phyloP scores from a whole-genome alignment of 2,329 filamentous ascomycete genomes.

The Drechslera avenae region DNA sequence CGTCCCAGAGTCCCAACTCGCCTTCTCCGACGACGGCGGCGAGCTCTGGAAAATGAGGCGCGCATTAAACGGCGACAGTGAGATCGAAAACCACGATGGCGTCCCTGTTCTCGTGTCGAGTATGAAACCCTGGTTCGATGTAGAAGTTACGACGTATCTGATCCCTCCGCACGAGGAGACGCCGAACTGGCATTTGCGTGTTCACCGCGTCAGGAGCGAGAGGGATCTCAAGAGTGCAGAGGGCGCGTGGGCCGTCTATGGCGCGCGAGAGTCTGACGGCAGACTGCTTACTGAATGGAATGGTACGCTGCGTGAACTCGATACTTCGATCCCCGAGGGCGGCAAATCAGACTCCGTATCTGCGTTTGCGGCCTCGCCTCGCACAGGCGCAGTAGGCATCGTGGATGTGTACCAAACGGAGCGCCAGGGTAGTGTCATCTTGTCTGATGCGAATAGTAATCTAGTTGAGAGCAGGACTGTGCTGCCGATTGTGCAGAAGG shows the following conservation, averaged over 20 bases:
- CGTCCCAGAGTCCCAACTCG: conserved; percentile 75
- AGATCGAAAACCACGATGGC: conserved; percentile 62
- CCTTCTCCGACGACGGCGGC: conserved; percentile 75
- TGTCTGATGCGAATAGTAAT: conserved; percentile 81
- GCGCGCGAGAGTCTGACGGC: conserved; percentile 65
- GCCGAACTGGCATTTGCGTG: conserved; percentile 70
- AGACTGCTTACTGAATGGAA: conserved; percentile 54
- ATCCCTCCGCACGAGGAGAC: conserved; percentile 63
- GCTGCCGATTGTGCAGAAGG: conserved; percentile 71
- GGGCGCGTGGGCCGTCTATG: conserved; percentile 72
- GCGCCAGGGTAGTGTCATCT: conserved; percentile 68
- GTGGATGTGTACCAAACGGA: conserved; percentile 49
- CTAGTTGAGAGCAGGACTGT: conserved; percentile 73
- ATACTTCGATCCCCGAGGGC: conserved; percentile 51
- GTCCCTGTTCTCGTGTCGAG: conserved; percentile 67
- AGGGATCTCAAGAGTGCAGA: conserved; percentile 73
- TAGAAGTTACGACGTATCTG: conserved; percentile 68
- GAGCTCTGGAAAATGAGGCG: conserved; percentile 81
- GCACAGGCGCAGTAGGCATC: conserved; percentile 59
- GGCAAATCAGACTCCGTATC: conserved; percentile 32
- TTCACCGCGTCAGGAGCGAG: conserved; percentile 64
- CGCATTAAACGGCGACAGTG: conserved; percentile 64
- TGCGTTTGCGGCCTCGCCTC: conserved; percentile 55
- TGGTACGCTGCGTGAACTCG: conserved; percentile 31
- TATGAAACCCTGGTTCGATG: conserved; percentile 74